A percentile compares a stretch with the other conserved stretches of the same genome.
Evolutionary conservation across 495 filamentous ascomycete species (phyloP).

Genomic region (Emericellopsis terricola): DNA sequence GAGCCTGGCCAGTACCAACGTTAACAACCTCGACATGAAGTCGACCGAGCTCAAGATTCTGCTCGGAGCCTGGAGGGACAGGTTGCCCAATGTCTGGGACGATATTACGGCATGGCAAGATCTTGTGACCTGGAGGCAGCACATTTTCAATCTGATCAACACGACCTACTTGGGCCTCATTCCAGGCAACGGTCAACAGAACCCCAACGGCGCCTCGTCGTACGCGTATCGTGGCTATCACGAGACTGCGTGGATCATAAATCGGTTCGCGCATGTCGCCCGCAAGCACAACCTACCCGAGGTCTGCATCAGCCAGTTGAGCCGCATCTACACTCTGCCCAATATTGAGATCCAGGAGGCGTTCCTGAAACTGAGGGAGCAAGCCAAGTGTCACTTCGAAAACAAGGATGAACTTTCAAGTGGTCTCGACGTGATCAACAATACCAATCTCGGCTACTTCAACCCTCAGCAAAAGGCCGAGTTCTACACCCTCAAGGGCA

Average conservation of each 20-base stretch:
- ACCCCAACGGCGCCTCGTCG: constrained; percentile 51
- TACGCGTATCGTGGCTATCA: constrained; percentile 96
- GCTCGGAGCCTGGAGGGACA: constrained; percentile 86
- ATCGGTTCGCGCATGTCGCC: constrained; percentile 93
- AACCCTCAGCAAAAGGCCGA: constrained; percentile 91
- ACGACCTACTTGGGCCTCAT: constrained; percentile 74
- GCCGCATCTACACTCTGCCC: constrained; percentile 92
- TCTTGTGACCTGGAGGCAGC: constrained; percentile 94
- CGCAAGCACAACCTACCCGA: constrained; percentile 93
- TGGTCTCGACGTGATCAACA: constrained; percentile 96
- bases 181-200: constrained; percentile 54
- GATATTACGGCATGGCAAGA: constrained; percentile 99
- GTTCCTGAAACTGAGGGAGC: constrained; percentile 90
- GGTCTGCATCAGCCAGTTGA: constrained; percentile 91
- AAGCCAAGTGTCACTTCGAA: constrained; percentile 97
- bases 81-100: constrained; percentile 95
- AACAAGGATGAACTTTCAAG: constrained; percentile 78
- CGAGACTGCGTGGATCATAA: constrained; percentile 99
- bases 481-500: constrained; percentile 97
- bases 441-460: constrained; percentile 98
- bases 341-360: constrained; percentile 99
- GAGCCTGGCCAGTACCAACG: constrained; percentile 70
- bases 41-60: constrained; percentile 91
- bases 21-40: constrained; percentile 75
- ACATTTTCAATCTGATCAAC: constrained; percentile 97